Base-by-base conservation (phyloP, 306 rosid species). In the Lathyrus tuberosus region DNA sequence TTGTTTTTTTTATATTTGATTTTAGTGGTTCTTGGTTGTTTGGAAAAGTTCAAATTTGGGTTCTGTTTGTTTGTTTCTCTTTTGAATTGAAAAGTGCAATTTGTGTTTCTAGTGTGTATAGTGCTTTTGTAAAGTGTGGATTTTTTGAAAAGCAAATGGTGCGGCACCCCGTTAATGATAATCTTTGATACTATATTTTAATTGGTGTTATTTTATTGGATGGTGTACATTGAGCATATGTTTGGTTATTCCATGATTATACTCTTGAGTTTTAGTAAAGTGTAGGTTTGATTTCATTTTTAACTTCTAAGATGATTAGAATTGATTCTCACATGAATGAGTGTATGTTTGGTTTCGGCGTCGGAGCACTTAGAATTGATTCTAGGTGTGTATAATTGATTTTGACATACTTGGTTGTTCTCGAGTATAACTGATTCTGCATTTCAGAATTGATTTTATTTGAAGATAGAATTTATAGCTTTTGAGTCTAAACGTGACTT, bases 141-240 rank as follows among this genome's bases (percentile, higher is more conserved):
- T 58, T 35, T 58, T 35, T 8, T 53, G 20, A 51, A 74, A 74
- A 33, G 48, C 22, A 54, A 52, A 72, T 67, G 61, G 9, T 37
- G 79, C 40, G 76, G 79, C 62, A 54, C 65, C 35, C 46, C 65
- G 74, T 33, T 72, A 12, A 56, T 11, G 72, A 61, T 15, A 24
- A 14, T 62, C 70, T 18, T 13, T 57, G 48, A 43, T 65, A 62
- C 40, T 49, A 51, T 38, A 51, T 60, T 52, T 14, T 43, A 22
- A 3, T 47, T 24, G 30, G 6, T 14, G 13, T 6, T 75, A 22
- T 75, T 67, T 48, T 49, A 59, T 58, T 10, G 38, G 31, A 40
- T 52, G 74, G 7, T 52, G 15, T 60, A 6, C 47, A 44, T 20
- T 31, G 40, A 46, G 17, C 20, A 53, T 42, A 13, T 53, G 60